A percentile compares a stretch with the other conserved stretches of the same genome.
phyloP scores from a whole-genome alignment of 1,284 basidiomycete species.

The Cutaneotrichosporon sp. region DNA sequence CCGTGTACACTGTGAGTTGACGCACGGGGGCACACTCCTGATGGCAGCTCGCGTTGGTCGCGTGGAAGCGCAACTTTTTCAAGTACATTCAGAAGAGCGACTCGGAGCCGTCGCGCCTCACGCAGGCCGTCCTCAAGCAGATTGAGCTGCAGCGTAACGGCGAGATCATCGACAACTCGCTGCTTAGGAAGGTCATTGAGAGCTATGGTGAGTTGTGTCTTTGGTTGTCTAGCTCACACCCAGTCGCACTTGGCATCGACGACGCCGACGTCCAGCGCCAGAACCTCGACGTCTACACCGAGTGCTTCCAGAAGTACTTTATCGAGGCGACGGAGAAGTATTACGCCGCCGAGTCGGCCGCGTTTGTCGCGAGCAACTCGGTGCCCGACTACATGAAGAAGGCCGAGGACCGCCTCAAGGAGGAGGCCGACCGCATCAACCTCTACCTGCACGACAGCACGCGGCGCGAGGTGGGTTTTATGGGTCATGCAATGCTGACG shows the following conservation, averaged over 20 bases:
- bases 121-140: slow-evolving; percentile 77
- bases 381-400: slow-evolving; percentile 97
- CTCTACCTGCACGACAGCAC: slow-evolving; percentile 87
- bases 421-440: slow-evolving; percentile 94
- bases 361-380: slow-evolving; percentile 82
- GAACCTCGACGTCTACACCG: slow-evolving; percentile 82
- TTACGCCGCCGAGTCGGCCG: slow-evolving; percentile 85
- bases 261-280: slow-evolving; percentile 59
- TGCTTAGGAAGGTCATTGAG: slow-evolving; percentile 94
- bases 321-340: slow-evolving; percentile 81
- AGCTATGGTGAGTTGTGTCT: slow-evolving; percentile 59
- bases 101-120: slow-evolving; percentile 70
- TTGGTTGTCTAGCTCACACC: background rate
- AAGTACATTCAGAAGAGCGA: slow-evolving; percentile 61
- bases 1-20: slow-evolving; percentile 82
- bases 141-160: slow-evolving; percentile 93
- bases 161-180: slow-evolving; percentile 83
- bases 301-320: slow-evolving; percentile 86
- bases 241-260: slow-evolving; percentile 89
- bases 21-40: background rate
- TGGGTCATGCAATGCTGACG: slow-evolving; percentile 3
- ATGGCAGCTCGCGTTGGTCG: slow-evolving; percentile 78
- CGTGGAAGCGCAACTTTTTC: slow-evolving; percentile 95
- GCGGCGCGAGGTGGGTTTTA: slow-evolving; percentile 57
- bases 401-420: slow-evolving; percentile 83